Base-by-base conservation (phyloP, 2,329 filamentous ascomycete species). In the Pleoardoris graminearum region DNA sequence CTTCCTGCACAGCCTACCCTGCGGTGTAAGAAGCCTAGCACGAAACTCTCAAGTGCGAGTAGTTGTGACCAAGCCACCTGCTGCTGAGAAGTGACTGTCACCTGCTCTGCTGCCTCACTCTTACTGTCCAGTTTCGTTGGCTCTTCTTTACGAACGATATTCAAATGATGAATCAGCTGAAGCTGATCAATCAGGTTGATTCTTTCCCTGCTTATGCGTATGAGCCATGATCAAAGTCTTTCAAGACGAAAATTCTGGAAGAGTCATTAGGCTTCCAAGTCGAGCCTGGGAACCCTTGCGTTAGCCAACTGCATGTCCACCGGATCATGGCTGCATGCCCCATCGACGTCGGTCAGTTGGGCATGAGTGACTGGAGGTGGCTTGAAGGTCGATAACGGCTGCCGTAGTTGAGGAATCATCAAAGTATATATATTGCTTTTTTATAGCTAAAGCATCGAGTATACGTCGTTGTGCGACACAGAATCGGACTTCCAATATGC, bases 1-100 rank as follows among this genome's bases (percentile, higher is more conserved):
- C 27, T 14, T 35, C 25, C 8, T 45, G 48, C 58, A 60, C 51
- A 58, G 58, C 58, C 58, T 22, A 46, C 30, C 30, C 46, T 39
- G 44, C 57, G 55, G 57, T 60, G 57, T 50, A 36, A 22, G n/a
- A 16, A 16, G 29, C 48, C 42, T 41, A 43, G 52, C 52, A 41
- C 52, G 50, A 55, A 49, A 47, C 53, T 50, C 33, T 25, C n/a
- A 17, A 17, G 19, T 16, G 30, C 30, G 4, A n/a, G 17, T 16
- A 36, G 37, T 19, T 17, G 25, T 37, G 49, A 42, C 46, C 29
- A 21, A 23, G 44, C 46, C 38, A 48, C 48, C 42, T 23, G 29
- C 44, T 47, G 47, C 37, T 46, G 50, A 56, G 50, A 23, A 48
- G 33, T 37, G 44, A 35, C 43, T 25, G 29, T 14, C 19, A n/a